Base-by-base conservation (phyloP, 1,139 yeast species). In the Scheffersomyces illinoinensis region DNA sequence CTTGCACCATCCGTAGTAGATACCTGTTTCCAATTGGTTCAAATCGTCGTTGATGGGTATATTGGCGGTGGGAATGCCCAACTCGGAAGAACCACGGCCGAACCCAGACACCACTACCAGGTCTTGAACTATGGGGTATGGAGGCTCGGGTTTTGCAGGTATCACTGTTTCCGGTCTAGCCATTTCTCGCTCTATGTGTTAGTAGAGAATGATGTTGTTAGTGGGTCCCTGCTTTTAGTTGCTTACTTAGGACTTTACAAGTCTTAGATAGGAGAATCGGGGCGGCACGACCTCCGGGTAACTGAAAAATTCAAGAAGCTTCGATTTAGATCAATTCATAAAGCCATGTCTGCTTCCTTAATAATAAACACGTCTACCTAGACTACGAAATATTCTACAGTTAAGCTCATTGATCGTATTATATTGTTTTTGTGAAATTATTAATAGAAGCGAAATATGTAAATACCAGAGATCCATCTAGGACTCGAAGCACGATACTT, bases 31-130 rank as follows among this genome's bases (percentile, higher is more conserved):
- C 51, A 90, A 76, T 3, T 72, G 61, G 48, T 81, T 75, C 54
- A 84, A 63, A 10, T 83, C 74, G 21, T 82, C 80, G 17, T 81
- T 83, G 12, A 91, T 83, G 0, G 93, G 92, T 24, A 93, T 85
- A 69, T 95, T 95, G 19, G 98, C 99, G 0, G 99, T 95, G 3
- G 99, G 99, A 57, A 93, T 90, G 0, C 98, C 98, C 54, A 96
- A 80, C 67, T 93, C 97, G 0, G 96, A 76, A 0, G 97, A 91
- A 0, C 99, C 99, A 60, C 99, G 83, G 4, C 99, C 99, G 74
- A 91, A 95, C 0, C 99, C 99, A 52, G 95, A 84, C 23, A 91
- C 84, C 49, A 96, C 86, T 47, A 79, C 77, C 7, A 92, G 76
- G 57, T 74, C 73, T 10, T 67, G 72, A 12, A 85, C 82, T 2